A percentile compares a stretch with the other conserved stretches of the same genome.
Evolutionary conservation across 2,329 filamentous ascomycete genomes (phyloP).

Genomic region (Pseudogymnoascus sp.): DNA sequence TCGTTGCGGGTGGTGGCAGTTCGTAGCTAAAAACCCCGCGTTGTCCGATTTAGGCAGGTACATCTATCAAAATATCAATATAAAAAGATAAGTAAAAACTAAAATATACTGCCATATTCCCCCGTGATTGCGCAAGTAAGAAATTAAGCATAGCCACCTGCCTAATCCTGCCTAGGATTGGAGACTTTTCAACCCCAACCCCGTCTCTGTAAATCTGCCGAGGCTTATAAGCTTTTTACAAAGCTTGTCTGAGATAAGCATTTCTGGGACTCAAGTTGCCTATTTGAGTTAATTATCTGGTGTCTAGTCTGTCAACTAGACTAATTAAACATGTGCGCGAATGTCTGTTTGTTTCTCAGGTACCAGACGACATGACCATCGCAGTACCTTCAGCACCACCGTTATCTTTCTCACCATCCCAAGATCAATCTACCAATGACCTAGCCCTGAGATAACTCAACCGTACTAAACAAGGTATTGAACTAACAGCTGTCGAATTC

Average conservation of each 20-base stretch:
- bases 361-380: not conserved
- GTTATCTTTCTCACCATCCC: not conserved
- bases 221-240: not conserved
- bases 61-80: not conserved
- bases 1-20: no score
- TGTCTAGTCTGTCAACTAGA: not conserved
- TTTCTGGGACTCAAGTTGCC: not conserved
- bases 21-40: not conserved
- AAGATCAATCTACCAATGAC: not conserved
- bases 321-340: not conserved
- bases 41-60: not conserved
- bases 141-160: not conserved
- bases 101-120: not conserved
- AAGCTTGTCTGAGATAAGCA: slow-evolving; percentile 3
- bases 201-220: not conserved
- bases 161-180: not conserved
- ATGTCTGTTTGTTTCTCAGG: not conserved
- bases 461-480: not conserved
- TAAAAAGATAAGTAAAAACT: not conserved
- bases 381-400: not conserved
- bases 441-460: not conserved
- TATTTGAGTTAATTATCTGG: not conserved
- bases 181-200: not conserved
- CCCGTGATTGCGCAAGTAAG: not conserved
- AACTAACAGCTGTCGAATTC: not conserved